Base-by-base conservation (phyloP, 495 filamentous ascomycete species). In the Thozetella sp. region DNA sequence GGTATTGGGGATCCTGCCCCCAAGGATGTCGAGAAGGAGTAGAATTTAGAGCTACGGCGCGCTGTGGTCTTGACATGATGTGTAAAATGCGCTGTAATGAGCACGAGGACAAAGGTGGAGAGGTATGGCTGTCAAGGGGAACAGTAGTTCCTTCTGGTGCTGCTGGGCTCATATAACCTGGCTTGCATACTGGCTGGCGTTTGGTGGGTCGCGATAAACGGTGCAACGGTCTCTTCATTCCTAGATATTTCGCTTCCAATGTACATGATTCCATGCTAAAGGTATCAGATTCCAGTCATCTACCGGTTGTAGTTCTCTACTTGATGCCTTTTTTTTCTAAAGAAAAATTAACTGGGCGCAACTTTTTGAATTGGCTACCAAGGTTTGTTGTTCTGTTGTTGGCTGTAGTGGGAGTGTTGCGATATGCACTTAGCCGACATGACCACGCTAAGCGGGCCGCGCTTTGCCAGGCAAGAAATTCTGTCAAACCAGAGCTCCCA, bases 1-100 rank as follows among this genome's bases (percentile, higher is more conserved):
- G 95, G 95, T 22, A 99, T 99, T 62, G 92, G 91, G 15, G 95
- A 99, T 71, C 96, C 95, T 24, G 92, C 86, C 62, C 93, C 95
- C 26, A 99, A 98, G 78, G 96, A 98, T 67, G 69, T 95, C 72
- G 95, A 97, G 75, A 96, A 95, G 69, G 78, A 76, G 48, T 74
- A 68, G 27, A 19, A n/a, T 40, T 34, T 26, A 13, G 15, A 11
- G 15, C 17, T 11, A 53, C 30, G 51, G 51, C 10, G 24, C 25
- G n/a, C 19, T 1, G n/a, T n/a, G 22, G 17, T 3, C 51, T 25
- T 19, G n/a, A 19, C 2, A 15, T 13, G 22, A 40, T 37, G 19
- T 26, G 15, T 37, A 40, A 9, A 1, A 3, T 34, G 10, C 25
- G 19, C 15, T 40, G n/a, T n/a, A n/a, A n/a, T n/a, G n/a, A n/a